Conservation (phyloP, 1,284 basidiomycete species). For the Austroboletus niveus region DNA sequence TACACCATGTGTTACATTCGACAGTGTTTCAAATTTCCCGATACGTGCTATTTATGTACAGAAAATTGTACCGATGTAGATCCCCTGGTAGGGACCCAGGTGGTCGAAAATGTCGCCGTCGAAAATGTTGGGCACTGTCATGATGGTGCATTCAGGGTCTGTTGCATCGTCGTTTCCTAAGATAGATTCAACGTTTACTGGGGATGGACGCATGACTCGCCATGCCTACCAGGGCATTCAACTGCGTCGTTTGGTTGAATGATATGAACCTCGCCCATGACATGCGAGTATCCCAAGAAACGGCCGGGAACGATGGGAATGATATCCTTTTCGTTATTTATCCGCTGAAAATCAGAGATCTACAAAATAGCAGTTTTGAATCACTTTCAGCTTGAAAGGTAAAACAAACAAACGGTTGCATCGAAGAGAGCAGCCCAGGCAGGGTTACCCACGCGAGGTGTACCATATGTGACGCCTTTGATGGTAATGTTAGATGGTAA, state of each 20-base stretch:
- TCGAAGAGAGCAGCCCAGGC: conserved; percentile 34
- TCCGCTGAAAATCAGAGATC: conserved; percentile 44
- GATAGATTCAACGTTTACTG: background rate
- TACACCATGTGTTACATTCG: background rate
- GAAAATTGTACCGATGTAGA: conserved; percentile 49
- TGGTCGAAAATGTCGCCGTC: conserved; percentile 47
- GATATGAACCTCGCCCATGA: conserved; percentile 43
- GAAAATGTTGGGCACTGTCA: conserved; percentile 44
- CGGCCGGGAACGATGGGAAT: conserved; percentile 49
- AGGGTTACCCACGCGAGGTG: conserved; percentile 41
- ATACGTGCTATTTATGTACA: conserved; percentile 34
- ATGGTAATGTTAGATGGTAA: conserved; percentile 41
- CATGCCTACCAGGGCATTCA: conserved; percentile 37
- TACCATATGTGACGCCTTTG: conserved; percentile 49
- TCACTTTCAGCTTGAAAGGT: background rate
- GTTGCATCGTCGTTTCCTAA: conserved; percentile 46
- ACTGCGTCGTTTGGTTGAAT: conserved; percentile 32
- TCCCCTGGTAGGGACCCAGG: conserved; percentile 54
- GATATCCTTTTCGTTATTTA: conserved; percentile 46
- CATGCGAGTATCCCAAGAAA: conserved; percentile 44
- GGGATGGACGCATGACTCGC: background rate
- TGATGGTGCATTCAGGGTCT: conserved; percentile 46
- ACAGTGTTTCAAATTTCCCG: background rate
- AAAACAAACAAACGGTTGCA: conserved; percentile 32
- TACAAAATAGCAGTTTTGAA: conserved; percentile 10